These are phyloP conservation scores for Aspergillus floridensis DNA, from an alignment of 2,329 filamentous ascomycete species.

Conservation along the genomic window DNA sequence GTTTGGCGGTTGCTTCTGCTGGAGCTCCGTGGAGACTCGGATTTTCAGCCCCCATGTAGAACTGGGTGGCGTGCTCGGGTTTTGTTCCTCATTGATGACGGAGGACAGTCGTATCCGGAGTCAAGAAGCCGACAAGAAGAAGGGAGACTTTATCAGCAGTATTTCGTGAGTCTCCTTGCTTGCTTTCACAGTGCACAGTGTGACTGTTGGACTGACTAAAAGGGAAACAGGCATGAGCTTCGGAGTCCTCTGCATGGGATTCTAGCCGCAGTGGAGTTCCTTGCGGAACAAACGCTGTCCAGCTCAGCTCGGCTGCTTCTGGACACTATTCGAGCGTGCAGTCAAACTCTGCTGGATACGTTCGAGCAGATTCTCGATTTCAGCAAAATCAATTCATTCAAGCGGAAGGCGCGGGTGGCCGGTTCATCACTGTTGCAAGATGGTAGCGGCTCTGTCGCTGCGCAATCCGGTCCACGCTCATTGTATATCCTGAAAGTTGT, in stretches of 20 bases:
- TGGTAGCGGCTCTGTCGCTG: background rate
- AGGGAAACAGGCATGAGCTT: background rate
- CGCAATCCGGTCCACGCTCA: background rate
- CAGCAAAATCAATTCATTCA: conserved; percentile 42
- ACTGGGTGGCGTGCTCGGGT: conserved; percentile 41
- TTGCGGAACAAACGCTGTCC: conserved; percentile 44
- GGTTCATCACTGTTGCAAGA: background rate
- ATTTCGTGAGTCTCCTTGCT: conserved; percentile 31
- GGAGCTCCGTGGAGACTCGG: conserved; percentile 27
- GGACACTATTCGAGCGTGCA: conserved; percentile 49
- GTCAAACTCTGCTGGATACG: conserved; percentile 49
- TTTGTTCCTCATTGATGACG: conserved; percentile 44
- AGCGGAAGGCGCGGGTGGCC: background rate
- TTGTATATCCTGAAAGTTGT: conserved; percentile 16
- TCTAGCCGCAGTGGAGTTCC: conserved; percentile 46
- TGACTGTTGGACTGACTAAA: background rate
- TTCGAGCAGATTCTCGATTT: conserved; percentile 43
- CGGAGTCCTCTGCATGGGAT: conserved; percentile 24
- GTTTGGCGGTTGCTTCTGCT: conserved; percentile 40
- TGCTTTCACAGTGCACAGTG: background rate
- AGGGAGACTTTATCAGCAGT: conserved; percentile 49
- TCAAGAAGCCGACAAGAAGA: conserved; percentile 38
- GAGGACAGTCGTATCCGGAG: conserved; percentile 25
- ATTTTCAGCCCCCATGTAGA: conserved; percentile 37
- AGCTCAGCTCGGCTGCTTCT: conserved; percentile 40